Evolutionary conservation across 345 rosid species (phyloP), one percentile per base, ranked within the genome.

Genomic region (Carallia brachiata): DNA sequence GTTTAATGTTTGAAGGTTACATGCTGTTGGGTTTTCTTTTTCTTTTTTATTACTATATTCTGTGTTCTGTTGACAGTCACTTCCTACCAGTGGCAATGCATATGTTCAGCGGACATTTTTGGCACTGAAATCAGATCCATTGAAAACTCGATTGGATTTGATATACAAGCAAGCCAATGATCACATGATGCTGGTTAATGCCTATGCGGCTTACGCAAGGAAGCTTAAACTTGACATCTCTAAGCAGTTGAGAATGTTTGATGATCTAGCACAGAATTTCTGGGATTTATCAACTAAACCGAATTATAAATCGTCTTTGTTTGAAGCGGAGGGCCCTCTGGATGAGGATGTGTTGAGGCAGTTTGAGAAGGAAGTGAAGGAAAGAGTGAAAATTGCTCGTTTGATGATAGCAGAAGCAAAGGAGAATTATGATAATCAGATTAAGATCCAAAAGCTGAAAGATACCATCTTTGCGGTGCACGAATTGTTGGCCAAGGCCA

Each of bases 121-220:
- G 73, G 93, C 93, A 12, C 65, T 90, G 67, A 89, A 90, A 63
- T 90, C 97, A 28, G 93, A 93, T 84, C 98, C 98, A 6, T 72
- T 86, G 65, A 87, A 81, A 73, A 90, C 98, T 6, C 79, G 98
- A 54, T 70, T 93, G 67, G 98, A 86, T 86, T 84, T 93, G 87
- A 89, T 90, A 64, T 79, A 90, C 66, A 93, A 86, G 80, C 98
- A 93, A 82, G 97, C 97, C 9, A 90, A 79, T 62, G 97, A 93
- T 70, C 97, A 93, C 73, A 78, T 90, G 17, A 76, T 91, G 31
- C 80, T 93, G 5, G 91, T 89, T 55, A 90, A 86, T 70, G 93
- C 98, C 0, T 93, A 93, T 60, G 97, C 98, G 0, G 85, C 97
- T 39, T 93, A 89, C 80, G 98, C 98, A n/a, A 83, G 98, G 74